A percentile compares a stretch with the other conserved stretches of the same genome.
These are phyloP conservation scores for Hymenoscyphus albidus DNA, from an alignment of 2,329 filamentous ascomycete genomes.

Conservation along the genomic window DNA sequence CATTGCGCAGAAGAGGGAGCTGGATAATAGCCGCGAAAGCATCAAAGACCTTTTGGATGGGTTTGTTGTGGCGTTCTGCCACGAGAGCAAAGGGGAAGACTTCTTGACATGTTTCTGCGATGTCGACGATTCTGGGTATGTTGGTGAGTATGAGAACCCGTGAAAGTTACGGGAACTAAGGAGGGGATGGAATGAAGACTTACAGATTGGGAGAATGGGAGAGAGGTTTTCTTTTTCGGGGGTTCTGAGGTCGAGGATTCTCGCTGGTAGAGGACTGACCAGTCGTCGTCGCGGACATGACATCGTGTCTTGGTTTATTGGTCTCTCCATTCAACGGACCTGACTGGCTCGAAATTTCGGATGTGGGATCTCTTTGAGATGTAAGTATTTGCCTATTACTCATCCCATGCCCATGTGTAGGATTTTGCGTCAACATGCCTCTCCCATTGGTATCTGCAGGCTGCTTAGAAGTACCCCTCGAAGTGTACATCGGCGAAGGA, in stretches of 20 bases:
- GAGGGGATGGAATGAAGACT: neutral
- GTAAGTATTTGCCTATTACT: neutral
- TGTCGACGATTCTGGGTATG: slow-evolving; percentile 43
- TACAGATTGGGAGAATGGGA: slow-evolving; percentile 29
- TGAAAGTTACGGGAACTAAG: neutral
- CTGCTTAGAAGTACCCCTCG: neutral
- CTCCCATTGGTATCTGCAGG: neutral
- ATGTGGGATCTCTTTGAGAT: neutral
- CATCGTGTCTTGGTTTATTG: neutral
- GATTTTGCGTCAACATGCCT: neutral
- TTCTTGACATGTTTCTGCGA: slow-evolving; percentile 46
- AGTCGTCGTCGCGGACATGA: neutral
- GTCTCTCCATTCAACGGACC: neutral
- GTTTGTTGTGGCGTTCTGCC: slow-evolving; percentile 42
- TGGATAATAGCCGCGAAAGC: slow-evolving; percentile 47
- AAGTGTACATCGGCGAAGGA: slow-evolving; percentile 17
- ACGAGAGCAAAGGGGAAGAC: slow-evolving; percentile 45
- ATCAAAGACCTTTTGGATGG: slow-evolving; percentile 44
- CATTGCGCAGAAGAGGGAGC: slow-evolving; percentile 45
- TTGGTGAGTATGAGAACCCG: neutral
- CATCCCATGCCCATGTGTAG: neutral
- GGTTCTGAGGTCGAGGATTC: neutral
- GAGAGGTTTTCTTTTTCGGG: neutral
- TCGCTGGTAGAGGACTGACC: neutral
- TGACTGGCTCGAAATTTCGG: neutral